Percentiles rank a stretch among this genome's conserved stretches.
phyloP scores from a whole-genome alignment of 352 stramenopile species.

The Phytopythium litorale region DNA sequence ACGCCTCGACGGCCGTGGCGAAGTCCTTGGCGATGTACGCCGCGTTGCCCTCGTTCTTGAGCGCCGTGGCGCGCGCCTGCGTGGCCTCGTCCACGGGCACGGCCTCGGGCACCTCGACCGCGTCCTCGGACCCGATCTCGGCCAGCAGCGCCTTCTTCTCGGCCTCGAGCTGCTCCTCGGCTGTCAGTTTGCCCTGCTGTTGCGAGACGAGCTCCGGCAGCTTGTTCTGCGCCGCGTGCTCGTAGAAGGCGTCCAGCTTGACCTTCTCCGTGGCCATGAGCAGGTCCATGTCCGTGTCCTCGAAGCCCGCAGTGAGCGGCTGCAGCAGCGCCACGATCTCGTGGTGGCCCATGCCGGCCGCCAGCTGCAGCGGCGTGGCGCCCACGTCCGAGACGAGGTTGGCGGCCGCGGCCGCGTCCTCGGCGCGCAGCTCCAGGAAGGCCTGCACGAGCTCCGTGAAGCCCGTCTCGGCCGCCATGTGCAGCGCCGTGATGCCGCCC shows the following conservation, averaged over 20 bases:
- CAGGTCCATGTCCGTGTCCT: conserved; percentile 40
- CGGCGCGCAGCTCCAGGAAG: conserved; percentile 42
- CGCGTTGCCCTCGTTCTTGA: conserved; percentile 73
- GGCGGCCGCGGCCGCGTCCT: conserved; percentile 44
- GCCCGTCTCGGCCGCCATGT: conserved; percentile 75
- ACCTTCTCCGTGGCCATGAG: conserved; percentile 64
- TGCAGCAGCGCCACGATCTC: conserved; percentile 62
- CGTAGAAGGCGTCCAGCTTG: conserved; percentile 58
- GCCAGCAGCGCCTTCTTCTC: conserved; percentile 37
- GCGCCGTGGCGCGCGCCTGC: conserved; percentile 29
- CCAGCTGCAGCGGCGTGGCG: conserved; percentile 65
- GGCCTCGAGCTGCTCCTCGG: conserved; percentile 33
- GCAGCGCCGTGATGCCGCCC: conserved; percentile 62
- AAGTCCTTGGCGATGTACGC: conserved; percentile 69
- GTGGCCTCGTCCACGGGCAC: conserved; percentile 36
- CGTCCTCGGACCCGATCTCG: conserved; percentile 36
- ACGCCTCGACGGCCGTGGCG: conserved; percentile 38
- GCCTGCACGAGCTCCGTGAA: conserved; percentile 54
- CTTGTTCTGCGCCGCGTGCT: conserved; percentile 35
- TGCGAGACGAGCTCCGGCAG: conserved; percentile 8
- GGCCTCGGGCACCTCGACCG: conserved; percentile 40
- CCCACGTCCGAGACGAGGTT: conserved; percentile 61
- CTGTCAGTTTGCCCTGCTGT: conserved; percentile 18
- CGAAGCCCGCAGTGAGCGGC: conserved; percentile 60
- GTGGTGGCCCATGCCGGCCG: conserved; percentile 64